Evolutionary conservation across 2,329 filamentous ascomycete genomes (phyloP), one percentile per base, ranked within the genome.

Genomic region (Aureobasidium pullulans): DNA sequence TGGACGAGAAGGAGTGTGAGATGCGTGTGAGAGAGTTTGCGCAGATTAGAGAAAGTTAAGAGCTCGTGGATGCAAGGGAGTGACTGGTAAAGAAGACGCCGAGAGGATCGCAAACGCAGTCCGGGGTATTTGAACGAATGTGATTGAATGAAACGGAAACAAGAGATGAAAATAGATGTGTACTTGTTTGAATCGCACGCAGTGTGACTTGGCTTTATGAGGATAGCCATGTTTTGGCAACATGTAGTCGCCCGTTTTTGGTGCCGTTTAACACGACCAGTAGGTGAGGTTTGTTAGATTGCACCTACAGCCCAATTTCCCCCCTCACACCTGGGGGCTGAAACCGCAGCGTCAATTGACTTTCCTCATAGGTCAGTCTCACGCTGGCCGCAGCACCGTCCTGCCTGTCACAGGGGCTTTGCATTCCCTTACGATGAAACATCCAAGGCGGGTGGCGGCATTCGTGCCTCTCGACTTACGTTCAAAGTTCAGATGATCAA

Each of bases 141-240:
- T 4, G 39, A 54, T 31, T 28, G 39, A 34, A 54, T 11, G 50
- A 54, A 54, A 54, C 50, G 39, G n/a, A 54, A 32, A 13, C 48
- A 52, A 31, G 37, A 43, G 50, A 54, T 54, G 40, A 40, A 56
- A 56, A 56, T 56, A 56, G 52, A 54, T 39, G 11, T 37, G 31
- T 36, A 37, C 52, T 19, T 46, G 40, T 37, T 29, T 23, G 31
- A 16, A 5, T 37, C n/a, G 19, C 15, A 16, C 37, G 39, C 50
- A 54, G 39, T 37, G 40, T 44, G 40, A 56, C 52, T 56, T 56
- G 40, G 16, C 50, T 19, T 37, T 44, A 46, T 36, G 28, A 34
- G 50, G 36, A 40, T 13, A n/a, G 13, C 46, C 29, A 47, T 57
- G 53, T 34, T 46, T 57, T 39, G 53, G 42, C 31, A 13, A 39